Evolutionary conservation across 371 early-diverging fungal species (phyloP).

Genomic region (Lichtheimia hyalospora): DNA sequence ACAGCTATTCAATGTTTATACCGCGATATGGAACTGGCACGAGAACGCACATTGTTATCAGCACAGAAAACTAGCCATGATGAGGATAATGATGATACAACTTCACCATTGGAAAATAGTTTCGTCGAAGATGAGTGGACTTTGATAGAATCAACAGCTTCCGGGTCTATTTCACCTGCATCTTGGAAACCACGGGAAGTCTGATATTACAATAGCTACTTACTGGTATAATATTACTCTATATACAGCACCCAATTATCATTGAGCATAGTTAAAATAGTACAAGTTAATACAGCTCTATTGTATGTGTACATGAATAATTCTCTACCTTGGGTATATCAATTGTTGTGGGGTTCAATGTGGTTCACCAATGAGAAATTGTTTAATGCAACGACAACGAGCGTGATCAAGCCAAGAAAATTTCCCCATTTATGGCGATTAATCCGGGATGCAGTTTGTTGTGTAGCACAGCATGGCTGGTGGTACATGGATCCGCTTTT

Average conservation of each 20-base stretch:
- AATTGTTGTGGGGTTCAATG: too few relatives aligned
- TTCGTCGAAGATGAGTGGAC: conserved; percentile 45
- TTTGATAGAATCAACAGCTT: conserved; percentile 29
- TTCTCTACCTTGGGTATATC: too few relatives aligned
- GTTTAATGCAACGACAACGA: too few relatives aligned
- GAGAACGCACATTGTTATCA: conserved; percentile 43
- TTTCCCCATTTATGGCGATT: too few relatives aligned
- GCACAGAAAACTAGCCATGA: conserved; percentile 19
- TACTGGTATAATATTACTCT: neutral
- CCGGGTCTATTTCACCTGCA: conserved; percentile 33
- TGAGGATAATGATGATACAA: conserved; percentile 4
- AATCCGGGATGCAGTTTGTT: too few relatives aligned
- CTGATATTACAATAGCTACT: neutral
- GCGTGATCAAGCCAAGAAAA: too few relatives aligned
- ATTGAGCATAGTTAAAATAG: too few relatives aligned
- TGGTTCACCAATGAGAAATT: too few relatives aligned
- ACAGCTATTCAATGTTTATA: conserved; percentile 67
- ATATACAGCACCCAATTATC: neutral
- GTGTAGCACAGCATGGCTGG: too few relatives aligned
- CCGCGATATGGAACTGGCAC: conserved; percentile 57
- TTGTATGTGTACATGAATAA: too few relatives aligned
- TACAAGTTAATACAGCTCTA: too few relatives aligned
- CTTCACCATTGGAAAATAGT: conserved; percentile 5
- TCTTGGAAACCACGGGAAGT: conserved; percentile 22
- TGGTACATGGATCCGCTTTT: too few relatives aligned